Conservation (phyloP, 169 alveolate species). For the Haemoproteus tartakovskyi region DNA sequence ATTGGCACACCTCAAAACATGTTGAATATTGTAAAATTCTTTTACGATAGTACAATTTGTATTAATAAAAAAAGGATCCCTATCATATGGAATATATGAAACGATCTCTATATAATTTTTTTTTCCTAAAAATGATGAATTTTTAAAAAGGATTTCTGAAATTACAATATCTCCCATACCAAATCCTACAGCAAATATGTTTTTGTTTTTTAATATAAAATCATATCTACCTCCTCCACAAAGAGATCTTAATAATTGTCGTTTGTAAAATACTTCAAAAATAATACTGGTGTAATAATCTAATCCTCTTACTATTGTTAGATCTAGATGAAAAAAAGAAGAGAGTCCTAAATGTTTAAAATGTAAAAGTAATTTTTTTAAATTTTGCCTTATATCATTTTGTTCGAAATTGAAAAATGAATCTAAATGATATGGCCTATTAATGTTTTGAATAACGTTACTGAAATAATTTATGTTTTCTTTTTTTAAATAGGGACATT, state of each 20-base stretch:
- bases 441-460: slow-evolving; percentile 4
- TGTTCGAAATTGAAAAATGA: background rate
- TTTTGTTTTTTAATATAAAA: background rate
- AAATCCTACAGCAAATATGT: slow-evolving; percentile 29
- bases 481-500: slow-evolving; percentile 5
- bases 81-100: slow-evolving; percentile 10
- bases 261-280: slow-evolving; percentile 31
- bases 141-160: slow-evolving; percentile 32
- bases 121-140: no score
- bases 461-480: background rate
- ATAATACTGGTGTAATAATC: slow-evolving; percentile 46
- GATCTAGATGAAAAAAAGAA: slow-evolving; percentile 13
- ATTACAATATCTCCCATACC: slow-evolving; percentile 65
- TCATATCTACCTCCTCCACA: slow-evolving; percentile 63
- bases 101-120: slow-evolving; percentile 36
- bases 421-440: background rate
- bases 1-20: slow-evolving; percentile 13
- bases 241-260: slow-evolving; percentile 18
- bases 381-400: background rate
- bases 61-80: background rate
- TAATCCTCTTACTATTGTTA: slow-evolving; percentile 38
- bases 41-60: background rate
- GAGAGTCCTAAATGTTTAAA: slow-evolving; percentile 8
- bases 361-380: slow-evolving; percentile 2
- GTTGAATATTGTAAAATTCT: slow-evolving; percentile 17